Conservation (phyloP, 352 stramenopile species). For the Pythium phragmitis region DNA sequence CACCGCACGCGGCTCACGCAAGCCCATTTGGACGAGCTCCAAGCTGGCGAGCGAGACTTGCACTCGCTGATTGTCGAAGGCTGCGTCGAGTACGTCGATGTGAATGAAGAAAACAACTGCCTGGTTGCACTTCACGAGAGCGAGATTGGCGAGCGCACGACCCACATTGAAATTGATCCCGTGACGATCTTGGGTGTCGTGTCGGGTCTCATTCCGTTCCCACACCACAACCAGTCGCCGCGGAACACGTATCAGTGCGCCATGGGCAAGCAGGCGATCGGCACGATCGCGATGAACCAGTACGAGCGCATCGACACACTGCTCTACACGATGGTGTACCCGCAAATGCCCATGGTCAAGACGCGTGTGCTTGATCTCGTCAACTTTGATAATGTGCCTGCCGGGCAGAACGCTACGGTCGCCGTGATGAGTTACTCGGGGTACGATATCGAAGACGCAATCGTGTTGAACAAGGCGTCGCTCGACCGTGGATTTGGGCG, state of each 20-base stretch:
- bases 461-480: slow-evolving; percentile 98
- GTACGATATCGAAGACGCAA: slow-evolving; percentile 99
- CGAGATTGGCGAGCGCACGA: slow-evolving; percentile 91
- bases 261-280: slow-evolving; percentile 99
- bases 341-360: slow-evolving; percentile 99
- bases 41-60: slow-evolving; percentile 70
- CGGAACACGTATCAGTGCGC: slow-evolving; percentile 99
- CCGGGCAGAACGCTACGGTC: slow-evolving; percentile 98
- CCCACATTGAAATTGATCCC: slow-evolving; percentile 99
- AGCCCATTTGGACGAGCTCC: slow-evolving; percentile 93
- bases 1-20: slow-evolving; percentile 93
- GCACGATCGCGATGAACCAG: slow-evolving; percentile 98
- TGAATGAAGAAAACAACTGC: slow-evolving; percentile 99
- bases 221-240: slow-evolving; percentile 98
- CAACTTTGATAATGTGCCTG: slow-evolving; percentile 98
- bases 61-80: slow-evolving; percentile 91
- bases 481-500: slow-evolving; percentile 97
- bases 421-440: slow-evolving; percentile 99
- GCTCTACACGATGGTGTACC: slow-evolving; percentile 99
- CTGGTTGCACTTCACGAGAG: slow-evolving; percentile 95
- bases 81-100: slow-evolving; percentile 99
- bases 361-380: slow-evolving; percentile 97
- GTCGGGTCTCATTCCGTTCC: slow-evolving; percentile 97
- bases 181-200: slow-evolving; percentile 99
- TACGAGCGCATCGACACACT: slow-evolving; percentile 99